phyloP scores from a whole-genome alignment of 164 flowering plant species.

The Taxillus chinensis region DNA sequence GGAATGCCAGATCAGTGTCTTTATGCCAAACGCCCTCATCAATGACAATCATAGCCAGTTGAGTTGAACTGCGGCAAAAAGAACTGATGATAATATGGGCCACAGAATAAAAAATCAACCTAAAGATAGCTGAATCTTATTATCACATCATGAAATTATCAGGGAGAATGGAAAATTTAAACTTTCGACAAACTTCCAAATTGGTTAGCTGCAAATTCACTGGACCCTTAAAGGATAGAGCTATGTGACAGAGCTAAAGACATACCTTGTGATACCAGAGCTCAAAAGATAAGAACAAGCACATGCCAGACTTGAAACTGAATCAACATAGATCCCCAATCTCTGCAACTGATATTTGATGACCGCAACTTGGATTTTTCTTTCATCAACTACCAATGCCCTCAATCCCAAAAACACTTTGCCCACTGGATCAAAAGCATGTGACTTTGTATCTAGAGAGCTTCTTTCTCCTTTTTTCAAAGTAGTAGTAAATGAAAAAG shows the following conservation, averaged over 20 bases:
- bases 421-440: constrained; percentile 24
- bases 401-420: constrained; percentile 52
- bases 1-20: not conserved
- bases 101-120: not conserved
- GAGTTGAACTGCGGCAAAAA: not conserved
- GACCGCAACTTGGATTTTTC: constrained; percentile 65
- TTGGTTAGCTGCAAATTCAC: no score
- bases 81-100: not conserved
- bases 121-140: no score
- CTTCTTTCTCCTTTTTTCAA: constrained; percentile 36
- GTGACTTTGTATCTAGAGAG: constrained; percentile 29
- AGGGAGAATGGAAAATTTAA: no score
- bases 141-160: no score
- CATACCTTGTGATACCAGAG: constrained; percentile 28
- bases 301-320: constrained; percentile 22
- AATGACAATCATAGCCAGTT: not conserved
- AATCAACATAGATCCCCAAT: constrained; percentile 53
- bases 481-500: constrained; percentile 63
- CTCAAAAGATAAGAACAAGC: constrained; percentile 31
- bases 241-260: not conserved
- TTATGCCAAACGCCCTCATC: not conserved
- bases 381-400: constrained; percentile 73
- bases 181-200: no score
- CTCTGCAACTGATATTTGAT: constrained; percentile 78
- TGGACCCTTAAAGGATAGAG: no score